A percentile compares a stretch with the other conserved stretches of the same genome.
Evolutionary conservation across 164 flowering plant genomes (phyloP).

Genomic region (Magnolia changhungtana): DNA sequence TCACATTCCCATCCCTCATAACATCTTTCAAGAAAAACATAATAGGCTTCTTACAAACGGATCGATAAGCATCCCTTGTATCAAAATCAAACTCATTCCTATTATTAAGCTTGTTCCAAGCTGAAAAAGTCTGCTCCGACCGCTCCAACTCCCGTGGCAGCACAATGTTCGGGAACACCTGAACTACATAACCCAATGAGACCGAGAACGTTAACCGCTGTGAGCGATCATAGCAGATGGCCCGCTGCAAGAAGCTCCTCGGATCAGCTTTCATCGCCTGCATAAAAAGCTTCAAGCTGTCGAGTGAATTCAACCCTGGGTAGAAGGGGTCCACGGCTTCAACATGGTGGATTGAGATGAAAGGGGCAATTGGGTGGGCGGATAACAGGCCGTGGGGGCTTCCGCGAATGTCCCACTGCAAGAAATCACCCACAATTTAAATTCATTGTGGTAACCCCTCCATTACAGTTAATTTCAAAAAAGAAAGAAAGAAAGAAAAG

Average conservation of each 20-base stretch:
- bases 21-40: constrained; percentile 50
- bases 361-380: constrained; percentile 62
- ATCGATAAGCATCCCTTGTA: constrained; percentile 34
- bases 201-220: constrained; percentile 43
- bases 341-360: constrained; percentile 60
- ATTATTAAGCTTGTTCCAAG: constrained; percentile 48
- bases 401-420: constrained; percentile 64
- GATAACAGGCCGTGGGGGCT: constrained; percentile 55
- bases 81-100: constrained; percentile 61
- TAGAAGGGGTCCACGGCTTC: constrained; percentile 58
- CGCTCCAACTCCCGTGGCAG: constrained; percentile 57
- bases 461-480: not conserved
- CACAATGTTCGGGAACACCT: constrained; percentile 54
- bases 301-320: constrained; percentile 48
- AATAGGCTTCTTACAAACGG: constrained; percentile 54
- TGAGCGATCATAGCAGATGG: constrained; percentile 51
- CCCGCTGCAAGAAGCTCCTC: constrained; percentile 50
- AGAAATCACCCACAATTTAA: not conserved
- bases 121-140: constrained; percentile 52
- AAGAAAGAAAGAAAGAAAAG: not conserved
- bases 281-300: constrained; percentile 45
- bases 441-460: not conserved
- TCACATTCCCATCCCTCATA: constrained; percentile 33
- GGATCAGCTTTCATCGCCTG: constrained; percentile 48
- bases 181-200: constrained; percentile 59